Evolutionary conservation across 2,329 filamentous ascomycete species (phyloP), one percentile per base, ranked within the genome.

Genomic region (Epicoccum sorghinum): DNA sequence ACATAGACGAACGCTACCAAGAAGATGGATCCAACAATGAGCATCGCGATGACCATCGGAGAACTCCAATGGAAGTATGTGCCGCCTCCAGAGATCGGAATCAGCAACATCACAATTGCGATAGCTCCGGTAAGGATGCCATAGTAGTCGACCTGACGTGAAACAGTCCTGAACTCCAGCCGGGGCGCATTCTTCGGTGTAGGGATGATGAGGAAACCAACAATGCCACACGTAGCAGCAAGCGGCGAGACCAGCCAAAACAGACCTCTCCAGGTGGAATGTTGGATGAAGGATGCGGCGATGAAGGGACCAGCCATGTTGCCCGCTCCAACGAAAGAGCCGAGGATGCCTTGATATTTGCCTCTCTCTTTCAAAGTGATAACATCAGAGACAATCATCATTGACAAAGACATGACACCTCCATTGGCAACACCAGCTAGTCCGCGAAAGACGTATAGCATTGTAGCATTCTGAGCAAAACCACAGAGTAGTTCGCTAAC

Each of bases 41-140:
- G 73, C 83, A 87, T 86, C 33, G 78, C 78, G 22, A 88, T 84
- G 1, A 85, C 80, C 78, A 86, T 79, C 0, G 83, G 75, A 8
- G 81, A 84, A 25, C 76, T 64, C 83, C 83, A 86, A 3, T 76
- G 68, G 57, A 85, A 86, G 54, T 84, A 84, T 0, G 80, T 78
- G 1, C 82, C 84, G 52, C 82, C 84, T 13, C 84, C 84, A 3
- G 85, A 87, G 10, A 89, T 80, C 0, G 86, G 86, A 39, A 89
- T 85, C 14, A 89, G 75, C 2, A 89, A 61, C 10, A 88, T 77
- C 8, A 88, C 80, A 25, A 87, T 80, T 0, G 80, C 84, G 6
- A 80, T 72, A 0, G 83, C 83, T 4, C 80, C 82, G 3, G 80
- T 77, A 9, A 86, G 52, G 1, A 85, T 75, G 1, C 86, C 86